phyloP scores from a whole-genome alignment of 1,284 basidiomycete species.

The Mycena citricolor region DNA sequence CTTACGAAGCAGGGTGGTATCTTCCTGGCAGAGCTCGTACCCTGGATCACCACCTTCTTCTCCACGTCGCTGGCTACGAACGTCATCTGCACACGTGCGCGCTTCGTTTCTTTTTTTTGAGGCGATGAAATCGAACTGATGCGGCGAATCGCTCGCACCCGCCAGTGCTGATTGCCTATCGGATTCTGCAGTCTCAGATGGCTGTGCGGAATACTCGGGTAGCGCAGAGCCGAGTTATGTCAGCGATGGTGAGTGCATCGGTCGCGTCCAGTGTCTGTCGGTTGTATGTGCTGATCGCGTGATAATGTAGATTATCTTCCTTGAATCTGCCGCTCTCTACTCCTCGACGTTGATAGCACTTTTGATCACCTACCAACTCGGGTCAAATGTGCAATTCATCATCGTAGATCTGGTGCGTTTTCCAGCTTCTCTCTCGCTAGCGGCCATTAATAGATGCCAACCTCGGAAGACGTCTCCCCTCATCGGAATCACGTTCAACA shows the following conservation, averaged over 20 bases:
- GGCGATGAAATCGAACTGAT: background rate
- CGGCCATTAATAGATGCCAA: no score
- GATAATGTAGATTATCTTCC: conserved; percentile 7
- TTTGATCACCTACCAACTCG: background rate
- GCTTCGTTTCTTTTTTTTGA: background rate
- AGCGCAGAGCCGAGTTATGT: conserved; percentile 2
- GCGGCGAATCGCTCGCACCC: no score
- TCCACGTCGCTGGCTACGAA: conserved; percentile 9
- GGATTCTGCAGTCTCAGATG: conserved; percentile 8
- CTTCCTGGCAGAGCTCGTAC: conserved; percentile 6
- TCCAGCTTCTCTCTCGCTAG: background rate
- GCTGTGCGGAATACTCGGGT: background rate
- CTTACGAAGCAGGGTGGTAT: background rate
- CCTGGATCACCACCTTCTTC: conserved; percentile 14
- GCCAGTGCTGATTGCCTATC: conserved; percentile 7
- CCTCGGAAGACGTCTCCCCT: background rate
- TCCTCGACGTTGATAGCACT: conserved; percentile 3
- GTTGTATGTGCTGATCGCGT: background rate
- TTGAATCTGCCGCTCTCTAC: conserved; percentile 15
- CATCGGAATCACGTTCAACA: conserved; percentile 10
- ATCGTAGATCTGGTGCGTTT: conserved; percentile 8
- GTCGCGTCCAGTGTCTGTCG: background rate
- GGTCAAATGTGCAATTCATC: conserved; percentile 9
- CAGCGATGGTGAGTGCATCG: conserved; percentile 7
- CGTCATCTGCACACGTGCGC: conserved; percentile 14